phyloP scores from a whole-genome alignment of 2,329 filamentous ascomycete genomes.

The Zymoseptoria tritici region DNA sequence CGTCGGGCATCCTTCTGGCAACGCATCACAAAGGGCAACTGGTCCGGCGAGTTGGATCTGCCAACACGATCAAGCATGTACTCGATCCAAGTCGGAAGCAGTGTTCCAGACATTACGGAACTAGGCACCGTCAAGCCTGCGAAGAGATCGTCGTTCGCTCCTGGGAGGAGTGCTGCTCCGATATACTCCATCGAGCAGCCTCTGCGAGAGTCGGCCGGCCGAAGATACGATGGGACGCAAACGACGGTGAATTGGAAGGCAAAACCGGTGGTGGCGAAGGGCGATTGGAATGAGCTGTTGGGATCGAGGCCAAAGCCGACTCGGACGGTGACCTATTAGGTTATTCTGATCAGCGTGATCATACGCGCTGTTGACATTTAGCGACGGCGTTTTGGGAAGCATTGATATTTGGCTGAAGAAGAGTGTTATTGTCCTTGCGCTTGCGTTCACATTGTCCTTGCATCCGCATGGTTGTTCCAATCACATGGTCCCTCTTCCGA shows the following conservation, averaged over 20 bases:
- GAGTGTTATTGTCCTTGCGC: background rate
- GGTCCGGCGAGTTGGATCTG: conserved; percentile 4
- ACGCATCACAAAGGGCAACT: conserved; percentile 10
- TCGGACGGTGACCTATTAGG: conserved; percentile 2
- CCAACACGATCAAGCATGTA: background rate
- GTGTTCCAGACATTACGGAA: conserved; percentile 2
- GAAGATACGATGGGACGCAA: conserved; percentile 11
- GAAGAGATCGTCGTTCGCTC: background rate
- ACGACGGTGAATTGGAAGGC: conserved; percentile 5
- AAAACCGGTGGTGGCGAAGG: conserved; percentile 6
- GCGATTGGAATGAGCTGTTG: conserved; percentile 11
- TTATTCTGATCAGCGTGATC: background rate
- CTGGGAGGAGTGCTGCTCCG: background rate
- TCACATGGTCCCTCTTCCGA: background rate
- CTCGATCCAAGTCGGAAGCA: background rate
- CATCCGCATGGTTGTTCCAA: background rate
- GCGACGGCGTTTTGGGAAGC: conserved; percentile 3
- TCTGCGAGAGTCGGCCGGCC: conserved; percentile 9
- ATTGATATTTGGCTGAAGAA: background rate
- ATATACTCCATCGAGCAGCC: conserved; percentile 11
- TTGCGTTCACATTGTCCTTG: background rate
- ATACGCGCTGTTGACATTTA: background rate
- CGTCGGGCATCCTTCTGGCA: conserved; percentile 12
- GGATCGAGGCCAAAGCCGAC: conserved; percentile 5
- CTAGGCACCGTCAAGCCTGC: background rate